Conservation (phyloP, 192 early-diverging fungal genomes). For the Coemansia sp. region DNA sequence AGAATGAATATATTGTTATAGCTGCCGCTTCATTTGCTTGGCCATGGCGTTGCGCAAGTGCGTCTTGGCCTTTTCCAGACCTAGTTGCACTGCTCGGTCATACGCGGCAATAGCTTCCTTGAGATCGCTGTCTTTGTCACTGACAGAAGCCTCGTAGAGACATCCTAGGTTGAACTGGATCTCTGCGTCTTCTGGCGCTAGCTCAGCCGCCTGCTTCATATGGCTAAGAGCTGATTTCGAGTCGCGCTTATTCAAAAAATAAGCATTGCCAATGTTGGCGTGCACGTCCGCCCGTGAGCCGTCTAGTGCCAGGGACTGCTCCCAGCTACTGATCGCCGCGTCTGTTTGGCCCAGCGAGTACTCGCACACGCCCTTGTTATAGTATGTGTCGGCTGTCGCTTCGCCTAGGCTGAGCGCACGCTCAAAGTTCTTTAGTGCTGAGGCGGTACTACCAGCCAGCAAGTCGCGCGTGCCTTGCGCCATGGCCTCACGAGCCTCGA, state of each 20-base stretch:
- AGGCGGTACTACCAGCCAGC: background rate
- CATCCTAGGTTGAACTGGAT: constrained; percentile 66
- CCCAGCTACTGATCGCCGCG: constrained; percentile 62
- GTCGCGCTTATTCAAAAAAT: constrained; percentile 58
- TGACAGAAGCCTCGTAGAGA: constrained; percentile 59
- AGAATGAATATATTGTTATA: background rate
- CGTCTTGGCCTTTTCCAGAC: constrained; percentile 58
- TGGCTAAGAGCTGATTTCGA: constrained; percentile 54
- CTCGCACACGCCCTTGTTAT: constrained; percentile 38
- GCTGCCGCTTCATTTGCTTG: constrained; percentile 29
- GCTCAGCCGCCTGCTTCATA: constrained; percentile 59
- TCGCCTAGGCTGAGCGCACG: background rate
- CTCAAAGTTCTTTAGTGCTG: background rate
- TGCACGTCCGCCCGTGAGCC: constrained; percentile 65
- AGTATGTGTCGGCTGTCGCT: constrained; percentile 29
- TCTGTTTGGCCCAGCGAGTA: constrained; percentile 58
- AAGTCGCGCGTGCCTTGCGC: constrained; percentile 16
- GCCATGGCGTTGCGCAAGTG: constrained; percentile 61
- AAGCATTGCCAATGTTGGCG: constrained; percentile 70
- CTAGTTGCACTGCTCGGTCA: constrained; percentile 54
- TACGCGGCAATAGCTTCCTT: constrained; percentile 64
- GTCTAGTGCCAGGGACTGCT: constrained; percentile 59
- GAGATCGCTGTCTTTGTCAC: constrained; percentile 36
- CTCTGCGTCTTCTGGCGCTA: constrained; percentile 71
- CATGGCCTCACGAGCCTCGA: constrained; percentile 27